These are phyloP conservation scores for Elongisporangium prolatum DNA, from an alignment of 352 stramenopile genomes.

Conservation along the genomic window DNA sequence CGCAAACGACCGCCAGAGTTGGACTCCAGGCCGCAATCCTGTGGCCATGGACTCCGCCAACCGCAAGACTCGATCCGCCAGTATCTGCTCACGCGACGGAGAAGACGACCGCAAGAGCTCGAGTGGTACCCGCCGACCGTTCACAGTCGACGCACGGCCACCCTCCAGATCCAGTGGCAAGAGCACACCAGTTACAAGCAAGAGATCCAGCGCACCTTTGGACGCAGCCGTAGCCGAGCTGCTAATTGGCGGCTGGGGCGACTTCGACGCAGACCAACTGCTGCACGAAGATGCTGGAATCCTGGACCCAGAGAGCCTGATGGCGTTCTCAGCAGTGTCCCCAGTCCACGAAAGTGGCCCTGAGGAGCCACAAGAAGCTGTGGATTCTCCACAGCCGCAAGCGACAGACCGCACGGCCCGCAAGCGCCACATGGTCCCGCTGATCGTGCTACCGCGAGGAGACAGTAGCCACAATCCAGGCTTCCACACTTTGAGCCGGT, in stretches of 20 bases:
- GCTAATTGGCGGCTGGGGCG: constrained; percentile 38
- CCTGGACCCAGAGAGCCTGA: background rate
- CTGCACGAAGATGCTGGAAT: constrained; percentile 10
- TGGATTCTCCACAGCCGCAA: background rate
- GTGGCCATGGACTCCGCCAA: background rate
- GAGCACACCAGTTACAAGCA: background rate
- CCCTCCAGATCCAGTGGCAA: background rate
- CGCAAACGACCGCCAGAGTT: background rate
- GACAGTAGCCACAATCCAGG: background rate
- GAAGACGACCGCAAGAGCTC: background rate
- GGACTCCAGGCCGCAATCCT: background rate
- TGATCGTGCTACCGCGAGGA: background rate
- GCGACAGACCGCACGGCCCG: background rate
- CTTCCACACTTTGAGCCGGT: background rate
- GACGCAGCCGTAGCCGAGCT: background rate
- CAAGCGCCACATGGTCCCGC: background rate
- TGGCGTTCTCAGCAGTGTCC: background rate
- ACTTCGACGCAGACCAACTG: constrained; percentile 51
- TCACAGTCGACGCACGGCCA: background rate
- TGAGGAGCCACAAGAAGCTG: background rate
- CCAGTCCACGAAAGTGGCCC: background rate
- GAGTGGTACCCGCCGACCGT: background rate
- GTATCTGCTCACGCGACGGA: background rate
- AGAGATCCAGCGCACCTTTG: background rate
- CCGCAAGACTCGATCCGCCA: background rate